Evolutionary conservation across 2,329 filamentous ascomycete species (phyloP).

Genomic region (Paraphaeosphaeria minitans): DNA sequence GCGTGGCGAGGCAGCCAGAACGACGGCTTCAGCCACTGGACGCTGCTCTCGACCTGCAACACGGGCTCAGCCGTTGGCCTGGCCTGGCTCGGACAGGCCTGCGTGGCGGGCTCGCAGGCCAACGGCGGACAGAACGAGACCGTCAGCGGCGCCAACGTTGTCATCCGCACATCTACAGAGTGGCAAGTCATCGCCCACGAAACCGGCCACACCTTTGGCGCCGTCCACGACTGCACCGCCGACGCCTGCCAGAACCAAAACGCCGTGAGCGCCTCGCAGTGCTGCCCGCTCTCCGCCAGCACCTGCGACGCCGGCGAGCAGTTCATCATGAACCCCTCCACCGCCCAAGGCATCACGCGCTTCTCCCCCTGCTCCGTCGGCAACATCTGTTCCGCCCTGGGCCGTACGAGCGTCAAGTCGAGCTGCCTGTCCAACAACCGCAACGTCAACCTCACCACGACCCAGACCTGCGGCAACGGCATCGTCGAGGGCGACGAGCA

Average conservation of each 20-base stretch:
- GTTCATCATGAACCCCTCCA: constrained; percentile 97
- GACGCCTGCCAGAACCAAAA: constrained; percentile 69
- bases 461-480: constrained; percentile 90
- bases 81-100: constrained; percentile 91
- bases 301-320: constrained; percentile 76
- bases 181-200: constrained; percentile 98
- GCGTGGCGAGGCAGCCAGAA: constrained; percentile 78
- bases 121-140: constrained; percentile 62
- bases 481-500: constrained; percentile 95
- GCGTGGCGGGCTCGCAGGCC: constrained; percentile 63
- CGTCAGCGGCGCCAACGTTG: constrained; percentile 85
- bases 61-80: constrained; percentile 86
- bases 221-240: constrained; percentile 86
- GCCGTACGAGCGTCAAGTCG: constrained; percentile 75
- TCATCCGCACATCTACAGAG: constrained; percentile 79
- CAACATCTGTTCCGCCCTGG: constrained; percentile 89
- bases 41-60: constrained; percentile 78
- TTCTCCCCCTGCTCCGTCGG: constrained; percentile 92
- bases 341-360: constrained; percentile 69
- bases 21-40: constrained; percentile 93
- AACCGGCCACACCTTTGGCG: constrained; percentile 91
- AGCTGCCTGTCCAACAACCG: constrained; percentile 84
- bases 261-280: constrained; percentile 66
- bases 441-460: constrained; percentile 78
- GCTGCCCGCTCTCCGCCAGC: constrained; percentile 74